Conservation (phyloP, 306 rosid genomes). For the Sindora glabra region DNA sequence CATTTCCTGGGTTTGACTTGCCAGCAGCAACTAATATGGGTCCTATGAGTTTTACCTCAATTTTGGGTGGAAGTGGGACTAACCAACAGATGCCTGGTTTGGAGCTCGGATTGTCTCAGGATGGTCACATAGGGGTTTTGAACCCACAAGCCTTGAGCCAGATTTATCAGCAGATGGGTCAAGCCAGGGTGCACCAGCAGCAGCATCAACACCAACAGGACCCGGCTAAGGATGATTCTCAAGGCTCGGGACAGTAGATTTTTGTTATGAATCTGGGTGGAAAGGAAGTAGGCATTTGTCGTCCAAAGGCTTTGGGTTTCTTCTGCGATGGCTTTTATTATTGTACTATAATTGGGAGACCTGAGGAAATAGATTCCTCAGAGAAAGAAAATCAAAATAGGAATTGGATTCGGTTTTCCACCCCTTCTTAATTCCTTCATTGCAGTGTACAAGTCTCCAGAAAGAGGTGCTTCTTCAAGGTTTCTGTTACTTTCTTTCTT, state of each 20-base stretch:
- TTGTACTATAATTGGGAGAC: constrained; percentile 46
- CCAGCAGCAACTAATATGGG: constrained; percentile 61
- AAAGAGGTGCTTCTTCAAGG: constrained; percentile 40
- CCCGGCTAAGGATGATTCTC: constrained; percentile 82
- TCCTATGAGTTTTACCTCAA: constrained; percentile 87
- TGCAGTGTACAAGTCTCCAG: constrained; percentile 47
- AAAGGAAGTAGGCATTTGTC: constrained; percentile 30
- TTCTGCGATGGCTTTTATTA: constrained; percentile 35
- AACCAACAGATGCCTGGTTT: constrained; percentile 72
- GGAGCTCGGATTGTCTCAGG: constrained; percentile 88
- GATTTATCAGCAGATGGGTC: constrained; percentile 97
- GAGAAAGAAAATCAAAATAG: constrained; percentile 53
- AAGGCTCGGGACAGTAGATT: constrained; percentile 67
- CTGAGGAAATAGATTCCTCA: constrained; percentile 36
- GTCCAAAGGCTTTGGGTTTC: constrained; percentile 40
- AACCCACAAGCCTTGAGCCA: constrained; percentile 75
- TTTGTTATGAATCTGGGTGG: constrained; percentile 15
- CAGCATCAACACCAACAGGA: constrained; percentile 37
- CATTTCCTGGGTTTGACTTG: constrained; percentile 76
- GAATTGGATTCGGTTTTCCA: constrained; percentile 56
- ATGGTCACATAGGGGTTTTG: constrained; percentile 84
- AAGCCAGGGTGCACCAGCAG: constrained; percentile 55
- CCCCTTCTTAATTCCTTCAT: constrained; percentile 43
- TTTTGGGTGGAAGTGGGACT: constrained; percentile 64
- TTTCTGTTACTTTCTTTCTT: background rate